Base-by-base conservation (phyloP, 2,329 filamentous ascomycete species). In the Penicillium sp. region DNA sequence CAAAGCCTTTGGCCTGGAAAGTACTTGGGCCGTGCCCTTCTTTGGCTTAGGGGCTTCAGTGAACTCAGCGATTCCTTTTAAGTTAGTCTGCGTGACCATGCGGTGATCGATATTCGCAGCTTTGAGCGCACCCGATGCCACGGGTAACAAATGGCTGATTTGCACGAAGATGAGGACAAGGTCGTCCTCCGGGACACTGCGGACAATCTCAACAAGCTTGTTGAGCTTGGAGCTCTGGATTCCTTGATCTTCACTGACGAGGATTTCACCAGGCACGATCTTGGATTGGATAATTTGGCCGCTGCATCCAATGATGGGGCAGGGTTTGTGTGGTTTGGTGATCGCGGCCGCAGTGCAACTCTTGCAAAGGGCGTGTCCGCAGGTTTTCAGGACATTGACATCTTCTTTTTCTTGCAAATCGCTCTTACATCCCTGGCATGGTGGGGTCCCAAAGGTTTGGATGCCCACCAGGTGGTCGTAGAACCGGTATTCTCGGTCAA, bases 141-240 rank as follows among this genome's bases (percentile, higher is more conserved):
- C 73, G 0, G 72, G 56, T 48, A 81, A 73, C 31, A 83, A 68
- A 12, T 78, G 73, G 0, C 68, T 63, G 42, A 77, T 82, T 54
- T 85, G 83, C 1, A 83, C 75, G 63, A 86, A 86, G 1, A 86
- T 59, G 8, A 86, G 69, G 0, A 79, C 78, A 56, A 80, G 77
- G n/a, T 86, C 82, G 0, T 73, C 64, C 0, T 65, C 37, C 0
- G 69, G 70, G 31, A 81, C 70, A 10, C 51, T 48, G 8, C 72
- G 57, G 25, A 85, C 70, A 3, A 84, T 66, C 0, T 73, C 57
- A 5, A 83, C 64, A 30, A 83, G 68, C 6, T 71, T 69, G 30
- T 77, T 72, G 1, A 84, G 56, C 61, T 84, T 85, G 35, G 73
- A 75, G 16, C 81, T 80, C 22, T 75, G 72, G 30, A 65, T 37